These are phyloP conservation scores for Trichoderma oligosporum DNA, from an alignment of 2,329 filamentous ascomycete genomes.

Conservation along the genomic window DNA sequence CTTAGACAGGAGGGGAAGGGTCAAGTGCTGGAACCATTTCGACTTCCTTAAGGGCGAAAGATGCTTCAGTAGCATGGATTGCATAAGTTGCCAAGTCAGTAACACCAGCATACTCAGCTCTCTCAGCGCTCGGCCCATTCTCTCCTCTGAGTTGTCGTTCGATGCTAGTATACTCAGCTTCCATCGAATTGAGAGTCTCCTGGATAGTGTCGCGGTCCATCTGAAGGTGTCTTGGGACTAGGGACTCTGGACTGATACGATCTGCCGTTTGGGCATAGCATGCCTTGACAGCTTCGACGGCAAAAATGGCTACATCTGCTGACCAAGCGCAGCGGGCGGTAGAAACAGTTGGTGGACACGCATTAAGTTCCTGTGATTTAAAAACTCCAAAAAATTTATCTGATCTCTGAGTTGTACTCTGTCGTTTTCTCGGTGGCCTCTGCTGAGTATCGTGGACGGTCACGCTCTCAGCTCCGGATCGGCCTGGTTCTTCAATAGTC, in stretches of 20 bases:
- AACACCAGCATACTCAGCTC: conserved; percentile 28
- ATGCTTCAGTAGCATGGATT: conserved; percentile 25
- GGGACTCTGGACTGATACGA: conserved; percentile 4
- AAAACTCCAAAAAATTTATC: conserved; percentile 8
- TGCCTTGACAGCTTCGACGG: conserved; percentile 22
- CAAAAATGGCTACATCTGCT: conserved; percentile 26
- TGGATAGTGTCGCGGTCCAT: neutral
- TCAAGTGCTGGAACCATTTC: neutral
- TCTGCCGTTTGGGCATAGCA: conserved; percentile 26
- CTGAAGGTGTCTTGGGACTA: neutral
- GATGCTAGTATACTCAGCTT: conserved; percentile 20
- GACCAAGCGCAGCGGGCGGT: conserved; percentile 26
- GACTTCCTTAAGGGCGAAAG: conserved; percentile 19
- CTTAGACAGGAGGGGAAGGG: neutral
- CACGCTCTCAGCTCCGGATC: neutral
- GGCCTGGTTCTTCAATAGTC: neutral
- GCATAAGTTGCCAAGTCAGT: conserved; percentile 29
- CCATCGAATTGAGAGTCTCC: conserved; percentile 17
- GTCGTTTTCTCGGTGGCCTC: neutral
- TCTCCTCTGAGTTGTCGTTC: conserved; percentile 21
- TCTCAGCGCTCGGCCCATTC: conserved; percentile 22
- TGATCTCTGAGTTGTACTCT: neutral
- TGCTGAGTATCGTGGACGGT: neutral
- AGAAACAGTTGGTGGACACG: neutral
- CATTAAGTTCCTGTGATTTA: neutral